A percentile compares a stretch with the other conserved stretches of the same genome.
These are phyloP conservation scores for Candida corydali DNA, from an alignment of 805 yeast genomes.

Conservation along the genomic window DNA sequence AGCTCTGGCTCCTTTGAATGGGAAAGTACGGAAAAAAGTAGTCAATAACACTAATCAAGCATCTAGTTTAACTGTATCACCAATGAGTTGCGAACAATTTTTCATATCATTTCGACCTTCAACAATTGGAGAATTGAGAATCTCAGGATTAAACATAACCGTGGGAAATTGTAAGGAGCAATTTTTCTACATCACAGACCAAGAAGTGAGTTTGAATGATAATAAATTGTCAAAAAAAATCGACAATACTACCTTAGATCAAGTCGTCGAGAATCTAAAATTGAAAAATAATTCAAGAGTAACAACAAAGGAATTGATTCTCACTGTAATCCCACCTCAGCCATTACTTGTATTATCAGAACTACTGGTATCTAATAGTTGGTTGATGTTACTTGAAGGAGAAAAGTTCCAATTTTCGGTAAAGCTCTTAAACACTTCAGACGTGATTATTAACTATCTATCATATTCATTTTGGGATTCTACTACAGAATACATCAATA, in stretches of 20 bases:
- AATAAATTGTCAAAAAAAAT: conserved; percentile 1
- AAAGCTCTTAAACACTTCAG: conserved; percentile 54
- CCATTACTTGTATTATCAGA: conserved; percentile 56
- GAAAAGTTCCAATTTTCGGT: conserved; percentile 53
- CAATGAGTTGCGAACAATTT: conserved; percentile 30
- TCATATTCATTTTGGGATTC: conserved; percentile 69
- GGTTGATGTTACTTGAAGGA: conserved; percentile 79
- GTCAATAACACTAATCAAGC: neutral
- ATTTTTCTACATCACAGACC: conserved; percentile 37
- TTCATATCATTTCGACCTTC: conserved; percentile 46
- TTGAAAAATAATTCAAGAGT: conserved; percentile 16
- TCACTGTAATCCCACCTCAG: conserved; percentile 43
- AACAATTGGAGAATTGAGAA: conserved; percentile 43
- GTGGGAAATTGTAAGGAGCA: conserved; percentile 49
- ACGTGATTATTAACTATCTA: conserved; percentile 51
- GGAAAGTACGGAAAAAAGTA: conserved; percentile 3
- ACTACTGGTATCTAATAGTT: conserved; percentile 54
- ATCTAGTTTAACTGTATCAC: conserved; percentile 18
- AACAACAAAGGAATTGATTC: conserved; percentile 17
- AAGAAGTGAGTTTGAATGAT: neutral
- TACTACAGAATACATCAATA: conserved; percentile 58
- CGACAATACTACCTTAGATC: conserved; percentile 2
- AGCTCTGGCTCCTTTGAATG: conserved; percentile 3
- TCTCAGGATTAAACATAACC: conserved; percentile 49
- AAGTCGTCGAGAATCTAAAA: conserved; percentile 22